Base-by-base conservation (phyloP, 1,284 basidiomycete species). In the Singerocomus inundabilis region DNA sequence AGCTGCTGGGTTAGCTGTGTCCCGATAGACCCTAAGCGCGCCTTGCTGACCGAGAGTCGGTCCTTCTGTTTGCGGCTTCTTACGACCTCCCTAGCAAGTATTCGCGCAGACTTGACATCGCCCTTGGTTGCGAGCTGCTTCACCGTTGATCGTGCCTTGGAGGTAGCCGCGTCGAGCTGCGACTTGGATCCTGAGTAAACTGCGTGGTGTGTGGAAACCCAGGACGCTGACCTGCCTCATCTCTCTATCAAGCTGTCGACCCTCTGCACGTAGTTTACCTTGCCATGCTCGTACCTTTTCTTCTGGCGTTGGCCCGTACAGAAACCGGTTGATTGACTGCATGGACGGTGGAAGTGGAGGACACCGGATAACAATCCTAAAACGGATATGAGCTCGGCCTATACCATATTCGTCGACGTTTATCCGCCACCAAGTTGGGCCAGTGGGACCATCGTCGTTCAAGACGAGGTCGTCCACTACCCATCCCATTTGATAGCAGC, bases 51-150 rank as follows among this genome's bases (percentile, higher is more conserved):
- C 38, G 91, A 88, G 48, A 99, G 72, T 37, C 93, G 78, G 67
- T 97, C 91, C 69, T 94, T 92, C 77, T 99, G 97, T 70, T 94
- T 97, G 63, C 91, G 84, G 57, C 90, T 93, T 56, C 95, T 77
- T 9, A 99, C 94, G n/a, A 99, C 86, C 70, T 99, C 97, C 55
- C 79, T 84, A 0, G 96, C 94, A 31, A 99, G 77, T 62, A 98
- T 88, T 48, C 89, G 84, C 2, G 96, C 95, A 53, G 88, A 93
- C 74, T 95, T 96, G 44, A 88, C 79, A 67, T 99, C 96, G 34
- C 93, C 93, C 67, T 95, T 95, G 56, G 79, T 79, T 11, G 95
- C 97, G 18, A 98, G 80, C 62, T 91, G 86, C 73, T 97, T 98
- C 48, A 98, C 85, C 37, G 87, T 82, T 54, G 78, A 74, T 38